phyloP scores from a whole-genome alignment of 2,329 filamentous ascomycete species.

The Microcyclospora tardicrescens region DNA sequence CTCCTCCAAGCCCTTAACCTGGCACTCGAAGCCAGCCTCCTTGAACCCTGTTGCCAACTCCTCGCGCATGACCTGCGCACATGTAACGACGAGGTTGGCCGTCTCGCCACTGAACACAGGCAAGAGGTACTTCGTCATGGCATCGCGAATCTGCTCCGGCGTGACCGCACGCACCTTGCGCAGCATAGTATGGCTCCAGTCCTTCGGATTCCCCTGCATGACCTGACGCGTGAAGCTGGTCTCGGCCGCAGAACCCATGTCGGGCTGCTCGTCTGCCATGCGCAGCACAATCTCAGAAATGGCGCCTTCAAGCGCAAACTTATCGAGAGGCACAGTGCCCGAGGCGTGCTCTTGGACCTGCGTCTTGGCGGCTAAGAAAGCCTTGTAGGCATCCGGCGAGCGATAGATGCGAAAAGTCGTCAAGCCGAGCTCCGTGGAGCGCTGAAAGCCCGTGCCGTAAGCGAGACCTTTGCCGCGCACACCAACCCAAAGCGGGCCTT shows the following conservation, averaged over 20 bases:
- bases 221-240: conserved; percentile 75
- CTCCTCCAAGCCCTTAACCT: conserved; percentile 58
- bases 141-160: conserved; percentile 61
- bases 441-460: conserved; percentile 71
- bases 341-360: conserved; percentile 63
- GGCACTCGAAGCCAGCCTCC: conserved; percentile 63
- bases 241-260: conserved; percentile 67
- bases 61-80: conserved; percentile 72
- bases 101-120: conserved; percentile 68
- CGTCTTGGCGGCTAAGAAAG: conserved; percentile 62
- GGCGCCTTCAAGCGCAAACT: conserved; percentile 73
- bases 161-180: conserved; percentile 63
- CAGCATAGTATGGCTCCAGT: conserved; percentile 67
- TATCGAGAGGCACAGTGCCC: conserved; percentile 60
- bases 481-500: conserved; percentile 87
- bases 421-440: conserved; percentile 65
- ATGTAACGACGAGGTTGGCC: conserved; percentile 79
- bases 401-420: conserved; percentile 80
- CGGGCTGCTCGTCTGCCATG: conserved; percentile 80
- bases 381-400: conserved; percentile 78
- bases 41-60: conserved; percentile 64
- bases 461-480: conserved; percentile 88
- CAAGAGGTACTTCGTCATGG: conserved; percentile 61
- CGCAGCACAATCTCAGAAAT: conserved; percentile 78
- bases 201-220: conserved; percentile 58